Base-by-base conservation (phyloP, 768 basidiomycete species). In the Hygrophorus pudorinus region DNA sequence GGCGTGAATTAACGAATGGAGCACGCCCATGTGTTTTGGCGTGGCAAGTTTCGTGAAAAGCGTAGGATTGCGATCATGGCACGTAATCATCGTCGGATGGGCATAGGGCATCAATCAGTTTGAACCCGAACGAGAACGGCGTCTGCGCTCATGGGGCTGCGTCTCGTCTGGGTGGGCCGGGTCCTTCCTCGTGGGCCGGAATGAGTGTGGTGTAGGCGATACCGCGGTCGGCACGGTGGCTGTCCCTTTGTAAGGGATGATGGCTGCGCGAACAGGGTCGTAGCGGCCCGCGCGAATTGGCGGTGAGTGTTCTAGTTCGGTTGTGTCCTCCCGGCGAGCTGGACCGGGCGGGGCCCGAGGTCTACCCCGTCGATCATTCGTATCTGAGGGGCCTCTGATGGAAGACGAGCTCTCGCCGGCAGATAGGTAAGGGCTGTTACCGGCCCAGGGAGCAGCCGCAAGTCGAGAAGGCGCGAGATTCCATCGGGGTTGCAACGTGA, bases 261-360 rank as follows among this genome's bases (percentile, higher is more conserved):
- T 66, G 7, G 60, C 64, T 44, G 67, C 65, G 50, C 74, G 73
- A 38, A 76, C 66, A 28, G 74, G 73, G 53, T 76, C 74, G 51
- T 75, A 76, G 41, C 74, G 68, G 44, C 73, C 67, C 41, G 61
- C 51, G 30, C 71, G 66, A 48, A 59, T 53, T 18, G 59, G 36
- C 13, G 47, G 34, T 32, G 34, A n/a, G 11, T 14, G 56, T 52
- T 24, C 46, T 47, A 56, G 16, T 20, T 39, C 13, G n/a, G n/a
- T n/a, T n/a, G 36, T 35, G n/a, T 38, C 13, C 13, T 37, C 39
- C 4, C 39, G 36, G n/a, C 32, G 21, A 13, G 43, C n/a, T 12
- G 43, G 20, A 28, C 45, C 24, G 3, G 24, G 24, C 24, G 24
- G 24, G 7, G 24, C 24, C 3, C 7, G 24, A 24, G 24, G 24